These are phyloP conservation scores for Globisporangium cederbergense DNA, from an alignment of 352 stramenopile genomes.

Conservation along the genomic window DNA sequence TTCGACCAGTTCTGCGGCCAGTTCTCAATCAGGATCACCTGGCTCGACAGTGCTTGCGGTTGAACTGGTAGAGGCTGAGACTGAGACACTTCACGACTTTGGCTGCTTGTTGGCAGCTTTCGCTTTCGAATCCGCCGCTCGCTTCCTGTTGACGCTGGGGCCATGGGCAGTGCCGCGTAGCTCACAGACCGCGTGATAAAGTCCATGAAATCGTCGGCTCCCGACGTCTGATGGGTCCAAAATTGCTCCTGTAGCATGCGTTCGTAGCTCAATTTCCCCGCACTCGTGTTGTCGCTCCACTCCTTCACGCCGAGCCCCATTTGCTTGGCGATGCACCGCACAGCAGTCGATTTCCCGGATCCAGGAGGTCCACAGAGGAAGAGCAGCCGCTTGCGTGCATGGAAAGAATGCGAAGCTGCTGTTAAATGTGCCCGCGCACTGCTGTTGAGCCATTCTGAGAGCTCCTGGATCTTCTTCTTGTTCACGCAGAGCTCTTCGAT, in stretches of 20 bases:
- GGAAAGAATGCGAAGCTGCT: background rate
- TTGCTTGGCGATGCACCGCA: conserved; percentile 50
- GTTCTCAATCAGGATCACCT: conserved; percentile 74
- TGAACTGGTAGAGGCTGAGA: background rate
- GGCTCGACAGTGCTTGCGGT: background rate
- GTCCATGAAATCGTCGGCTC: conserved; percentile 70
- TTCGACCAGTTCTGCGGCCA: conserved; percentile 61
- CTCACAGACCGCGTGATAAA: conserved; percentile 71
- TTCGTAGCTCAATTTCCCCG: conserved; percentile 51
- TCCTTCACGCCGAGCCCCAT: conserved; percentile 54
- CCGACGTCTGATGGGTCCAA: conserved; percentile 40
- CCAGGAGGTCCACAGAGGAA: conserved; percentile 81
- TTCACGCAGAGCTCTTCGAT: conserved; percentile 77
- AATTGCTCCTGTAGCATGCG: conserved; percentile 50
- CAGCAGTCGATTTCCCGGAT: conserved; percentile 76
- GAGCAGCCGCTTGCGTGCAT: conserved; percentile 51
- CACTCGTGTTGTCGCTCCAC: conserved; percentile 69
- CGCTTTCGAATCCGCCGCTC: conserved; percentile 5
- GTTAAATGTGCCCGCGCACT: conserved; percentile 23
- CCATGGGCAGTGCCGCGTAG: conserved; percentile 57
- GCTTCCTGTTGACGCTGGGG: conserved; percentile 6
- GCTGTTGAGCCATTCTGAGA: conserved; percentile 52
- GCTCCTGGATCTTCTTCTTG: conserved; percentile 79
- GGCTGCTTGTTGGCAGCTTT: conserved; percentile 18
- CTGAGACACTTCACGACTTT: background rate